Base-by-base conservation (phyloP, 352 stramenopile genomes). In the Halophytophthora batemanensis region DNA sequence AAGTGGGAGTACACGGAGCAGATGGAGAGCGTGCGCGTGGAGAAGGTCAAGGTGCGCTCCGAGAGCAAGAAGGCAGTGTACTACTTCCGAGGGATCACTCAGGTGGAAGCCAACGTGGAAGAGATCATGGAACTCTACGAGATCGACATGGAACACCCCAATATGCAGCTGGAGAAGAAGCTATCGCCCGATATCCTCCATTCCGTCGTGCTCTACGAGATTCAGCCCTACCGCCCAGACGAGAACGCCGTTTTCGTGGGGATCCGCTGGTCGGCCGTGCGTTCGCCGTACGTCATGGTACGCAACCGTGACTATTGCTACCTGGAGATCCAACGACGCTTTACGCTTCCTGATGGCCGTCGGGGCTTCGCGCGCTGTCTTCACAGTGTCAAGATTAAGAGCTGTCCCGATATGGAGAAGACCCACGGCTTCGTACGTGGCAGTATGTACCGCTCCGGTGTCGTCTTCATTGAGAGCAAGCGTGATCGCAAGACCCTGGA, bases 331-430 rank as follows among this genome's bases (percentile, higher is more conserved):
- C 77, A 88, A 53, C 72, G 75, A n/a, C 71, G 66, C 8, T 87
- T 88, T 42, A 77, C 63, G 29, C 64, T 89, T 1, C 48, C 71
- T 0, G 73, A 89, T 45, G 79, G 75, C 2, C 61, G 77, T 0
- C 56, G 64, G 15, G 83, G 83, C 15, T 93, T 90, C 44, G 77
- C 69, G 37, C 77, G 80, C 1, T 93, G 83, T 53, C 57, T 86
- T 34, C 83, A 93, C 59, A 92, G 81, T 23, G 82, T 93, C 46
- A 93, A 90, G 59, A 92, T 93, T 57, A 85, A 88, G 54, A 86
- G 68, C 48, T 93, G 83, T 15, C 78, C 78, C 0, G 77, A 90
- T 39, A 86, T 93, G 74, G 80, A 93, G 53, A 86, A 90, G 60
- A 66, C 64, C 14, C 77, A 90, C 41, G 75, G 77, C 4, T 92